phyloP scores from a whole-genome alignment of 2,329 filamentous ascomycete species.

The Fusarium buxicola region DNA sequence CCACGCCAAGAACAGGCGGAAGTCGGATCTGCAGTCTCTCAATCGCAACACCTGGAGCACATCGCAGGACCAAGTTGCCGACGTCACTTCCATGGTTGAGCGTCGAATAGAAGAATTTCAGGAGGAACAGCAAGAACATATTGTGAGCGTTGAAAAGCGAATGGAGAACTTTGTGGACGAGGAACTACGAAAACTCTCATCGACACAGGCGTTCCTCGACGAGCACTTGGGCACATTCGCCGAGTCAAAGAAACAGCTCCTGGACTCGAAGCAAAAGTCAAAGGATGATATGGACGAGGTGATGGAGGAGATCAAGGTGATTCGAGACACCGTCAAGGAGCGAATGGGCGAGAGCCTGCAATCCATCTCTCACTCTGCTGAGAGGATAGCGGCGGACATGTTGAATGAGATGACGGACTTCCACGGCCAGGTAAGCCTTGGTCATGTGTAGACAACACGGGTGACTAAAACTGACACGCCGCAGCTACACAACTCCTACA shows the following conservation, averaged over 20 bases:
- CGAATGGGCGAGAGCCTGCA: constrained; percentile 87
- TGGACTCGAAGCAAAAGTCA: constrained; percentile 74
- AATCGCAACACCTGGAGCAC: constrained; percentile 85
- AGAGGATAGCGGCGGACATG: constrained; percentile 90
- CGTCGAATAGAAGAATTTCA: constrained; percentile 78
- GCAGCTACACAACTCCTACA: constrained; percentile 86
- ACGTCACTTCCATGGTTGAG: constrained; percentile 83
- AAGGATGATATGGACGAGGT: constrained; percentile 91
- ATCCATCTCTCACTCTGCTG: constrained; percentile 84
- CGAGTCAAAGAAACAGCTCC: constrained; percentile 74
- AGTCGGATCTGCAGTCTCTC: constrained; percentile 82
- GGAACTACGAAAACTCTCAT: constrained; percentile 77
- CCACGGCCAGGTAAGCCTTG: constrained; percentile 69
- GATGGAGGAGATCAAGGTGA: constrained; percentile 89
- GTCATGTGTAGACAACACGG: neutral
- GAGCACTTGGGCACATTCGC: constrained; percentile 76
- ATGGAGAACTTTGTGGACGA: constrained; percentile 82
- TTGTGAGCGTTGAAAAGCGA: constrained; percentile 73
- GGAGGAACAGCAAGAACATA: constrained; percentile 76
- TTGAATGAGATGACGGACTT: constrained; percentile 87
- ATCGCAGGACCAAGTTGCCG: constrained; percentile 79
- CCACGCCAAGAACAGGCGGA: constrained; percentile 86
- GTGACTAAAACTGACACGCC: constrained; percentile 19
- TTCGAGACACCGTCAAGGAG: constrained; percentile 88
- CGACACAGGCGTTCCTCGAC: constrained; percentile 77